A percentile compares a stretch with the other conserved stretches of the same genome.
Evolutionary conservation across 106 monocot species (phyloP).

Genomic region (Gastrodia elata): DNA sequence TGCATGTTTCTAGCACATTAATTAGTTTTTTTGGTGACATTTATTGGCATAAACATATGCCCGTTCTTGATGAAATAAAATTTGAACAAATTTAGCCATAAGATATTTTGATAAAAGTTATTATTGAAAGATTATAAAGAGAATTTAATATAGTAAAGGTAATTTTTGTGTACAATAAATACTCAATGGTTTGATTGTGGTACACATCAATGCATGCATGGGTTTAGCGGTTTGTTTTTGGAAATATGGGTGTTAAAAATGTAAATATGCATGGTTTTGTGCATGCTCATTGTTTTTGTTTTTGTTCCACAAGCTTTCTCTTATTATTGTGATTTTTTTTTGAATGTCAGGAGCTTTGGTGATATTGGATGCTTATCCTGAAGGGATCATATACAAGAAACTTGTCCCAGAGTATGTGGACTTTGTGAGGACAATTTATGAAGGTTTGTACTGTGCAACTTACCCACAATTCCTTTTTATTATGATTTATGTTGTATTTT

Average conservation of each 20-base stretch:
- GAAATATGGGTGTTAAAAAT: too few species aligned
- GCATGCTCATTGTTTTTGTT: too few species aligned
- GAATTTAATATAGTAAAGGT: too few species aligned
- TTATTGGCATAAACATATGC: neutral
- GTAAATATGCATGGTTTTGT: too few species aligned
- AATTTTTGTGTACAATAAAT: too few species aligned
- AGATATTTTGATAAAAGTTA: too few species aligned
- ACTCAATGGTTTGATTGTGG: too few species aligned
- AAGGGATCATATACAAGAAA: slow-evolving; percentile 65
- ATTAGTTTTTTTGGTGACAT: neutral
- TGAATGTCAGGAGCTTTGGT: slow-evolving; percentile 58
- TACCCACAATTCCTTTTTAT: neutral
- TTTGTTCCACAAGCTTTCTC: too few species aligned
- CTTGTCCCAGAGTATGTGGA: slow-evolving; percentile 83
- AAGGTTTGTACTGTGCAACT: slow-evolving; percentile 42
- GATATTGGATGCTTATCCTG: slow-evolving; percentile 75
- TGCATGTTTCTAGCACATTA: neutral
- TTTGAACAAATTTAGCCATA: neutral
- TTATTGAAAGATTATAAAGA: too few species aligned
- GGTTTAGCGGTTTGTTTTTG: too few species aligned
- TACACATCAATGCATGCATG: too few species aligned
- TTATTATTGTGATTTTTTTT: neutral
- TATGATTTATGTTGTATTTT: too few species aligned
- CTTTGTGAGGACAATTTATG: slow-evolving; percentile 79
- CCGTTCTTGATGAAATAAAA: neutral